Conservation (phyloP, 2,329 filamentous ascomycete genomes). For the Fusarium pseudograminearum region DNA sequence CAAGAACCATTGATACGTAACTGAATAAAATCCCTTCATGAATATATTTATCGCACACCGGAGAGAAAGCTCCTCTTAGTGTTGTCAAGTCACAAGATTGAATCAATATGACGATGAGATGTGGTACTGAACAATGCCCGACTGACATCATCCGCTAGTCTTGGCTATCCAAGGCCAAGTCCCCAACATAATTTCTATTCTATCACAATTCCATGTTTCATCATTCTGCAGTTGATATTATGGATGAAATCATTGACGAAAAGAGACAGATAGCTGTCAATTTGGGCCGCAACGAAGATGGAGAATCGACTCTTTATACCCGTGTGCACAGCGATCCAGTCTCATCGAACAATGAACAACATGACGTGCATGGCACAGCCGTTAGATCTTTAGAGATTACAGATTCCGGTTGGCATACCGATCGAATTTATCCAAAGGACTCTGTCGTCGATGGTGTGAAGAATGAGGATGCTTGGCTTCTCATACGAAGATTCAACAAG, state of each 20-base stretch:
- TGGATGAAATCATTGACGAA: background rate
- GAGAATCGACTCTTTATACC: background rate
- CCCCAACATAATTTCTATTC: background rate
- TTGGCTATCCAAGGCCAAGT: background rate
- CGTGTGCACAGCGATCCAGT: background rate
- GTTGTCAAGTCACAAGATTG: background rate
- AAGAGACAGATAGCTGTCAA: slow-evolving; percentile 10
- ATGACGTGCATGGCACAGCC: accelerated
- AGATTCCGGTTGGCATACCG: slow-evolving; percentile 6
- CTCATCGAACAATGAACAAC: accelerated
- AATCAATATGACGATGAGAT: slow-evolving; percentile 13
- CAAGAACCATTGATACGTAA: background rate
- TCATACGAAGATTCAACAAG: slow-evolving; percentile 29
- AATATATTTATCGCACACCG: background rate
- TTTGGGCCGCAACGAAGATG: background rate
- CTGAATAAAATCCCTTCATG: background rate
- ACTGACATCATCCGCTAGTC: slow-evolving; percentile 18
- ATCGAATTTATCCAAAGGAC: background rate
- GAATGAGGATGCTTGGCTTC: slow-evolving; percentile 27
- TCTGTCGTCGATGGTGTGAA: slow-evolving; percentile 1
- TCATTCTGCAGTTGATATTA: background rate
- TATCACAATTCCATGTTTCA: background rate
- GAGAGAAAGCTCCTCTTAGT: background rate
- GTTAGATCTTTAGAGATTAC: background rate
- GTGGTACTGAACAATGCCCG: background rate